Conservation (phyloP, 2,329 filamentous ascomycete species). For the Pseudogymnoascus sp. region DNA sequence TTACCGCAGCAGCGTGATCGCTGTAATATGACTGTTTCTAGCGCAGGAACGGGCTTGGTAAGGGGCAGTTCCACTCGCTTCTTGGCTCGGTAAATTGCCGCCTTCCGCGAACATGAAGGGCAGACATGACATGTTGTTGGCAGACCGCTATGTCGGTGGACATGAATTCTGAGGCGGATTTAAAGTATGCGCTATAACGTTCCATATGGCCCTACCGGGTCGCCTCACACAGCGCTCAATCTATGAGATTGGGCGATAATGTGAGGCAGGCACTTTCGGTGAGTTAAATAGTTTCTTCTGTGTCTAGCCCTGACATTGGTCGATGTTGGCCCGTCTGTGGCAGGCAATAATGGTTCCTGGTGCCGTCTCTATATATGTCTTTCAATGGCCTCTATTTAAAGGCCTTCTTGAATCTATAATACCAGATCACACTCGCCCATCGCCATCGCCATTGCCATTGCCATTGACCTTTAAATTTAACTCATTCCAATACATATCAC, state of each 20-base stretch:
- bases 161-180: not conserved
- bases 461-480: not conserved
- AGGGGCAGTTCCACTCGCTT: not conserved
- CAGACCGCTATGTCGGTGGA: not conserved
- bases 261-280: not conserved
- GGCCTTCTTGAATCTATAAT: not conserved
- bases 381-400: not conserved
- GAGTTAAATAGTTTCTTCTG: not conserved
- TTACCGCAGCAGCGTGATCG: not conserved
- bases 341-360: not conserved
- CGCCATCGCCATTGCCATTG: not conserved
- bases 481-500: not conserved
- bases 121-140: no score
- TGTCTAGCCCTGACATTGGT: not conserved
- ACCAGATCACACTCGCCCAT: not conserved
- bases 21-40: not conserved
- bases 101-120: no score
- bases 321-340: not conserved
- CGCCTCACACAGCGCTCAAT: not conserved
- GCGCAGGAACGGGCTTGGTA: not conserved
- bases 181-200: not conserved
- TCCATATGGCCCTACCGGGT: not conserved
- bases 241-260: not conserved
- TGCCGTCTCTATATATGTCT: not conserved
- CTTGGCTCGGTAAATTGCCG: not conserved